phyloP scores from a whole-genome alignment of 2,329 filamentous ascomycete genomes.

The Daldinia sp. region DNA sequence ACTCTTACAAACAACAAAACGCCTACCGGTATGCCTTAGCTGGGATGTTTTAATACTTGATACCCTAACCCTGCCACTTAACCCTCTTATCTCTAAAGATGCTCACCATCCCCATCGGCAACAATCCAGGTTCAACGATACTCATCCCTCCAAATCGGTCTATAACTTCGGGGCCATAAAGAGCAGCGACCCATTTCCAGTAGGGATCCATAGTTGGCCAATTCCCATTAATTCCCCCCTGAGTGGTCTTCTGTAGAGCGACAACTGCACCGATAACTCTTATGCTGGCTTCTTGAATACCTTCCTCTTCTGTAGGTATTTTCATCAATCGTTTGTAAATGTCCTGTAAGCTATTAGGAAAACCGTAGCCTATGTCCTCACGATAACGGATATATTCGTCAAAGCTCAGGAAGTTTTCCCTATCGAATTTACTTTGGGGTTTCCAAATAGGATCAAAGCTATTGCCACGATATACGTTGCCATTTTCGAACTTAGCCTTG shows the following conservation, averaged over 20 bases:
- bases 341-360: slow-evolving; percentile 40
- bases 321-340: slow-evolving; percentile 51
- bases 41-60: too few species aligned
- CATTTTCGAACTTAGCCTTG: slow-evolving; percentile 49
- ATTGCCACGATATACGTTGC: slow-evolving; percentile 21
- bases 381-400: slow-evolving; percentile 55
- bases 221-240: slow-evolving; percentile 34
- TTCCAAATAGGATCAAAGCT: slow-evolving; percentile 40
- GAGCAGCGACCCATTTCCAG: slow-evolving; percentile 57
- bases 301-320: slow-evolving; percentile 43
- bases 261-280: slow-evolving; percentile 40
- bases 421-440: slow-evolving; percentile 45
- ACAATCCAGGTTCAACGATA: slow-evolving; percentile 54
- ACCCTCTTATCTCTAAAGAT: slow-evolving; percentile 55
- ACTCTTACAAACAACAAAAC: too few species aligned
- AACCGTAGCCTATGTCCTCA: slow-evolving; percentile 36
- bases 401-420: slow-evolving; percentile 53
- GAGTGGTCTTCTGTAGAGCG: slow-evolving; percentile 29
- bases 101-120: slow-evolving; percentile 58
- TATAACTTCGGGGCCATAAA: slow-evolving; percentile 56
- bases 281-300: slow-evolving; percentile 39
- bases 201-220: slow-evolving; percentile 53
- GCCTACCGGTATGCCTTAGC: too few species aligned
- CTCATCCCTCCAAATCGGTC: slow-evolving; percentile 55
- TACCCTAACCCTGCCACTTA: slow-evolving; percentile 50